A percentile compares a stretch with the other conserved stretches of the same genome.
These are phyloP conservation scores for Hysterium pulicare DNA, from an alignment of 2,329 filamentous ascomycete species.

Conservation along the genomic window DNA sequence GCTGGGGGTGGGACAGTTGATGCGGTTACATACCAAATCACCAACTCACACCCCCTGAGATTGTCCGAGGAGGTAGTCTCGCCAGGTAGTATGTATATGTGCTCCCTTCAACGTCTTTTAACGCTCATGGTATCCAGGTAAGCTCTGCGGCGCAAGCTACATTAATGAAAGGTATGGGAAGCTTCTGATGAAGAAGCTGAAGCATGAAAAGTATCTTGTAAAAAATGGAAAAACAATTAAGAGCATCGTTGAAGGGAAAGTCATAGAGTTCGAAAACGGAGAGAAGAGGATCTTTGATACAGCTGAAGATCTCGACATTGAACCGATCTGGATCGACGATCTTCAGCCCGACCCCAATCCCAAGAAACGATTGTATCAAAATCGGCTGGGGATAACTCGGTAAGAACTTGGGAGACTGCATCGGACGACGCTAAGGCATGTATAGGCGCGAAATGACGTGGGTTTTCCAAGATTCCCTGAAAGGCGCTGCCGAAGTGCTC, in stretches of 20 bases:
- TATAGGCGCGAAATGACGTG: neutral
- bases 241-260: constrained; percentile 10
- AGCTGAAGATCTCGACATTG: neutral
- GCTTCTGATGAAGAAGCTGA: constrained; percentile 12
- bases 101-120: neutral
- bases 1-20: constrained; percentile 18
- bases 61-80: constrained; percentile 12
- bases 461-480: neutral
- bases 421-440: no score
- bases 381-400: neutral
- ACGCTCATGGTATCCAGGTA: constrained; percentile 12
- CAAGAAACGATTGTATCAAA: neutral
- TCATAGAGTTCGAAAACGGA: neutral
- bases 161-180: constrained; percentile 27
- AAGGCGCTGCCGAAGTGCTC: neutral
- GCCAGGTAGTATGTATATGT: constrained; percentile 11
- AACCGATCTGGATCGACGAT: neutral
- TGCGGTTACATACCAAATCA: constrained; percentile 14
- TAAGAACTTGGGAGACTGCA: no score
- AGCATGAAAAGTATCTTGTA: constrained; percentile 17
- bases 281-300: neutral
- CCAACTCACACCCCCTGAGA: constrained; percentile 7
- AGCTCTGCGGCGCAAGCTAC: constrained; percentile 28
- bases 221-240: constrained; percentile 13
- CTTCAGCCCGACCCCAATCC: neutral